Conservation (phyloP, 1,284 basidiomycete species). For the Malassezia psittaci region DNA sequence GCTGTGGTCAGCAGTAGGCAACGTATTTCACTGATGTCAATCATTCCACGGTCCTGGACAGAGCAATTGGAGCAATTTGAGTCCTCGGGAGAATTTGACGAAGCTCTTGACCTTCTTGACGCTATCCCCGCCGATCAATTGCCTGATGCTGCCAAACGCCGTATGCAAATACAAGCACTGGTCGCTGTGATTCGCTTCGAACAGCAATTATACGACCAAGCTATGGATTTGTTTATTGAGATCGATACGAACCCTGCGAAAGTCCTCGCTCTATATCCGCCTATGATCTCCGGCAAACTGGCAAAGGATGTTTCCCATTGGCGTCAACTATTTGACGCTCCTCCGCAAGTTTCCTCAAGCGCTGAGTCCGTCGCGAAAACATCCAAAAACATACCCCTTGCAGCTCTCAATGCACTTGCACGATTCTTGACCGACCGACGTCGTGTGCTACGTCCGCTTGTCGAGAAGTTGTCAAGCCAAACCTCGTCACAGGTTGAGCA, state of each 20-base stretch:
- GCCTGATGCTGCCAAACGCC: slow-evolving; percentile 52
- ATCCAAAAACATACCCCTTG: neutral
- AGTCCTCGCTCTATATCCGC: slow-evolving; percentile 78
- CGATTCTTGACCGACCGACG: slow-evolving; percentile 44
- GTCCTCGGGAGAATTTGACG: slow-evolving; percentile 60
- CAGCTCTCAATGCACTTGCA: slow-evolving; percentile 36
- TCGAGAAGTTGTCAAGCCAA: slow-evolving; percentile 16
- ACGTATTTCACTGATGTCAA: slow-evolving; percentile 64
- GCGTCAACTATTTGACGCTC: slow-evolving; percentile 71
- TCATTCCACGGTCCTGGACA: slow-evolving; percentile 63
- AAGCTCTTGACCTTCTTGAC: slow-evolving; percentile 71
- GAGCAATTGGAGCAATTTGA: slow-evolving; percentile 79
- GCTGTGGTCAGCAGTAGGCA: neutral
- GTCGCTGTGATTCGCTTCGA: slow-evolving; percentile 66
- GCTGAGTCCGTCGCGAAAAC: neutral
- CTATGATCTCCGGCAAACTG: slow-evolving; percentile 67
- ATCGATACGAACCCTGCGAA: slow-evolving; percentile 86
- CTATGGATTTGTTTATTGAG: slow-evolving; percentile 76
- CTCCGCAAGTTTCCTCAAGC: no score
- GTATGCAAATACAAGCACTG: slow-evolving; percentile 51
- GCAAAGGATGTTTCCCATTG: slow-evolving; percentile 61
- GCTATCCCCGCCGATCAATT: slow-evolving; percentile 50
- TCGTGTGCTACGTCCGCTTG: slow-evolving; percentile 30
- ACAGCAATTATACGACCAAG: slow-evolving; percentile 59
- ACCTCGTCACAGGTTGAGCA: slow-evolving; percentile 8